These are phyloP conservation scores for Sordariomycetes sp. DNA, from an alignment of 2,329 filamentous ascomycete genomes.

Conservation along the genomic window DNA sequence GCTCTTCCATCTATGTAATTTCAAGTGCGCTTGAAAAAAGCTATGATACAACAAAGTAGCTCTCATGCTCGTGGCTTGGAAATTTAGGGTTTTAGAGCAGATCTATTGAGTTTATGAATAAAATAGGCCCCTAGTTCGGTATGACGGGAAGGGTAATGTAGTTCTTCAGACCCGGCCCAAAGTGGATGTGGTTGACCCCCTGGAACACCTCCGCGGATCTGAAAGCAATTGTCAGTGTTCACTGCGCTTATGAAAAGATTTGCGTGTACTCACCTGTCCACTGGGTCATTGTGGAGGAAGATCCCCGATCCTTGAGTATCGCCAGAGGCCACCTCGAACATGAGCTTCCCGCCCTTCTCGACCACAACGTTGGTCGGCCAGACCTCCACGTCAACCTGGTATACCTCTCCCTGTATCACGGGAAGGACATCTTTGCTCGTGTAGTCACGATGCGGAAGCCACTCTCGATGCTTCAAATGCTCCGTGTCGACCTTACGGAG, in stretches of 20 bases:
- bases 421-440: slow-evolving; percentile 43
- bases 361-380: slow-evolving; percentile 55
- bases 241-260: too few relatives aligned
- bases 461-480: slow-evolving; percentile 41
- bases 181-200: slow-evolving; percentile 44
- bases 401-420: slow-evolving; percentile 45
- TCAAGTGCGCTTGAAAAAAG: too few relatives aligned
- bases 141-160: slow-evolving; percentile 45
- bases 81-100: too few relatives aligned
- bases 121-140: too few relatives aligned
- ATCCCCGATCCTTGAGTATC: slow-evolving; percentile 53
- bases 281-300: slow-evolving; percentile 41
- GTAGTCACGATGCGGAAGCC: slow-evolving; percentile 43
- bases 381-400: slow-evolving; percentile 51
- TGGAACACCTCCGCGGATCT: slow-evolving; percentile 17
- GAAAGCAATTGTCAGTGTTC: background rate
- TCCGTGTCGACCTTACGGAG: slow-evolving; percentile 42
- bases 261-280: slow-evolving; percentile 37
- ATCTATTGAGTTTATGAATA: too few relatives aligned
- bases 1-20: too few relatives aligned
- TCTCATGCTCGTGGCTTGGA: too few relatives aligned
- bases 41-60: too few relatives aligned
- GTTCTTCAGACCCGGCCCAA: slow-evolving; percentile 36
- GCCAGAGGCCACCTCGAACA: slow-evolving; percentile 45
- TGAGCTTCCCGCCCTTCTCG: slow-evolving; percentile 35